phyloP scores from a whole-genome alignment of 1,139 yeast genomes.

The Neolecta irregularis region DNA sequence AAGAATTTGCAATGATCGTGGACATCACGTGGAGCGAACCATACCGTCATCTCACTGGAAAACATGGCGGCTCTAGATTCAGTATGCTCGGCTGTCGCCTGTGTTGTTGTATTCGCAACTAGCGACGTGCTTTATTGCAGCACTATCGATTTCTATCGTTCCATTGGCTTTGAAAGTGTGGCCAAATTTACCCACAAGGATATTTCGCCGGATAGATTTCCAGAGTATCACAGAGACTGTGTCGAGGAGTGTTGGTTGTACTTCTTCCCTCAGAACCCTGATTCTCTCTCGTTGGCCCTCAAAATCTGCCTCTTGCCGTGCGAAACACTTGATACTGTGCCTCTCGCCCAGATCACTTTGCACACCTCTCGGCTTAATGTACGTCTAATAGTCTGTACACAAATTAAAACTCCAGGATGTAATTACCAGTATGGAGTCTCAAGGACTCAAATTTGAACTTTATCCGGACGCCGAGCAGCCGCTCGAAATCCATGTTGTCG shows the following conservation, averaged over 20 bases:
- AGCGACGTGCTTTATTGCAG: too few relatives aligned
- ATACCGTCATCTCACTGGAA: too few relatives aligned
- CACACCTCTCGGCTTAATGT: slow-evolving; percentile 9
- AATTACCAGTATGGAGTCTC: slow-evolving; percentile 23
- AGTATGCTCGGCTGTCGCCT: too few relatives aligned
- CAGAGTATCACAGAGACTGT: slow-evolving; percentile 21
- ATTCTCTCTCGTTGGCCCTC: slow-evolving; percentile 21
- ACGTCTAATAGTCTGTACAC: slow-evolving; percentile 12
- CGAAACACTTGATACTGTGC: slow-evolving; percentile 16
- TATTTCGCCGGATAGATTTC: slow-evolving; percentile 19
- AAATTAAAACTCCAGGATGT: too few relatives aligned
- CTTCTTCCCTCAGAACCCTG: slow-evolving; percentile 28
- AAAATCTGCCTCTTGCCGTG: slow-evolving; percentile 21
- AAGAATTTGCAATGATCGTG: too few relatives aligned
- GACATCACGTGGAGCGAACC: too few relatives aligned
- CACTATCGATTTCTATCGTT: slow-evolving; percentile 16
- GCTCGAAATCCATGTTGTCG: slow-evolving; percentile 35
- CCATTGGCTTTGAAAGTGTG: slow-evolving; percentile 18
- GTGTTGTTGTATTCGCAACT: too few relatives aligned
- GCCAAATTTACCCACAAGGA: slow-evolving; percentile 14
- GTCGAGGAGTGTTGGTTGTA: slow-evolving; percentile 41
- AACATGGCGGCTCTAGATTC: too few relatives aligned
- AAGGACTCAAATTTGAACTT: background rate
- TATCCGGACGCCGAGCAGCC: slow-evolving; percentile 18
- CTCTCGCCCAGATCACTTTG: slow-evolving; percentile 11